Conservation (phyloP, 2,329 filamentous ascomycete species). For the Plectosphaerella cucumerina region DNA sequence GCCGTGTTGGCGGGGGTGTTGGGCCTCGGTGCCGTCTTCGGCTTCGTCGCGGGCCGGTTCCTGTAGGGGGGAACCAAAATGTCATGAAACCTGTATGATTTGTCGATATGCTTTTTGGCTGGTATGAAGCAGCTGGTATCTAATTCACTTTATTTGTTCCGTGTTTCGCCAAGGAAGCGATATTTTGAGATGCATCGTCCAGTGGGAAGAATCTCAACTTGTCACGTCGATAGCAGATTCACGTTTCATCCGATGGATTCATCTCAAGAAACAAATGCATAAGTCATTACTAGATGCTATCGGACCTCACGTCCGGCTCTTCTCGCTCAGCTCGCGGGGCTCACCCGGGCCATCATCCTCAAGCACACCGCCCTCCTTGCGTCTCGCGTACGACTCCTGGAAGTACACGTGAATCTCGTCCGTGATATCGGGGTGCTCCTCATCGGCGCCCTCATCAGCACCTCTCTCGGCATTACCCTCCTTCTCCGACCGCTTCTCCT, state of each 20-base stretch:
- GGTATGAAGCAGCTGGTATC: too few relatives aligned
- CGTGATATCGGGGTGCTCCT: constrained; percentile 39
- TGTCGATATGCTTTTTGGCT: too few relatives aligned
- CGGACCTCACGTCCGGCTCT: constrained; percentile 3
- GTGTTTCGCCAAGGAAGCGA: too few relatives aligned
- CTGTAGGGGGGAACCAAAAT: neutral
- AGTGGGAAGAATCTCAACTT: too few relatives aligned
- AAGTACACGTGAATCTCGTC: constrained; percentile 53
- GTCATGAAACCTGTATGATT: too few relatives aligned
- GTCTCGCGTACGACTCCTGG: constrained; percentile 18
- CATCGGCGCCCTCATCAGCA: constrained; percentile 38
- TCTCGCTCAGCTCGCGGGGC: constrained; percentile 5
- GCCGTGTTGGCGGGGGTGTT: constrained; percentile 16
- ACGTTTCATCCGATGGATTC: too few relatives aligned
- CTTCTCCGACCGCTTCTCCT: constrained; percentile 41
- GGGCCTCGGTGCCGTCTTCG: constrained; percentile 45
- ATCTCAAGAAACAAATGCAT: too few relatives aligned
- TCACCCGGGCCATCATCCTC: constrained; percentile 2
- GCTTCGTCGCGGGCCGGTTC: neutral
- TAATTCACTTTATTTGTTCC: too few relatives aligned
- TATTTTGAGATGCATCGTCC: too few relatives aligned
- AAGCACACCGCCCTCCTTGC: constrained; percentile 8
- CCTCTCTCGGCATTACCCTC: constrained; percentile 38
- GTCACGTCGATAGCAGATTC: too few relatives aligned
- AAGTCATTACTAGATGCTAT: too few relatives aligned